phyloP scores from a whole-genome alignment of 164 flowering plant genomes.

The Magnolia kwangsiensis region DNA sequence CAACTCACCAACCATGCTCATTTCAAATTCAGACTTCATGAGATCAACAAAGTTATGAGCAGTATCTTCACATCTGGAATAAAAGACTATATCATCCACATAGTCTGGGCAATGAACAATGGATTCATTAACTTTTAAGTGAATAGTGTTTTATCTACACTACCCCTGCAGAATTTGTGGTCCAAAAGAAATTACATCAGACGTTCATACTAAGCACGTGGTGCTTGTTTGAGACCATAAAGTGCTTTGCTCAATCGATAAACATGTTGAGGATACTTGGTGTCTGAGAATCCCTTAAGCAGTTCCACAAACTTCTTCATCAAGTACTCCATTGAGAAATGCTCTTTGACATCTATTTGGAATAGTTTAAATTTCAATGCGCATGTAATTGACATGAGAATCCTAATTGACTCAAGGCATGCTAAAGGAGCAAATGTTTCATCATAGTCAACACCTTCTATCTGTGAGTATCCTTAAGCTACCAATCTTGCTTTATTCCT shows the following conservation, averaged over 20 bases:
- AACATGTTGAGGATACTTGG: neutral
- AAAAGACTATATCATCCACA: too few relatives aligned
- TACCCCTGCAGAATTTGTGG: neutral
- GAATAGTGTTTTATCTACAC: too few relatives aligned
- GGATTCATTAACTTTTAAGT: too few relatives aligned
- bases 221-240: neutral
- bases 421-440: neutral
- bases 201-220: neutral
- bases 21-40: neutral
- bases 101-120: too few relatives aligned
- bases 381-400: neutral
- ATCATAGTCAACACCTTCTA: neutral
- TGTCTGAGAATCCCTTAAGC: neutral
- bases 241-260: neutral
- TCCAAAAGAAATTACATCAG: neutral
- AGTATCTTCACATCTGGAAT: neutral
- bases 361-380: too few relatives aligned
- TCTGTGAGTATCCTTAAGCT: neutral
- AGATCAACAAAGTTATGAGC: neutral
- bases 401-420: neutral
- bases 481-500: neutral
- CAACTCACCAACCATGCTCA: too few relatives aligned
- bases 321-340: neutral
- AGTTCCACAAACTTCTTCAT: neutral
- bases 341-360: too few relatives aligned